Percentiles rank a stretch among this genome's conserved stretches.
Conservation (phyloP, 2,329 filamentous ascomycete species). For the Pezicula neosporulosa region DNA sequence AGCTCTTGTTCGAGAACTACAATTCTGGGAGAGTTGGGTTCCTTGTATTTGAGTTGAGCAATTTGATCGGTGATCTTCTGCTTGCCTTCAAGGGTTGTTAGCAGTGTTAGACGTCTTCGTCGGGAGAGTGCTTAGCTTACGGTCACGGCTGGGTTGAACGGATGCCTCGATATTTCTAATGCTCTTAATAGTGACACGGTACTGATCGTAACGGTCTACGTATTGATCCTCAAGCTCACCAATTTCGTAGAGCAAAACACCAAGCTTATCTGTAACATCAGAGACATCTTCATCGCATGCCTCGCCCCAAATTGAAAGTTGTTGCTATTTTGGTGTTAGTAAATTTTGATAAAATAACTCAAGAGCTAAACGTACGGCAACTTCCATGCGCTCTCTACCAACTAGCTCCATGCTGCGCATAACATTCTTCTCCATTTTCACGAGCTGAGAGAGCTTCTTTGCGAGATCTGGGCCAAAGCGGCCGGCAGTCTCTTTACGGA, state of each 20-base stretch:
- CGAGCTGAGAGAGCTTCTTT: slow-evolving; percentile 95
- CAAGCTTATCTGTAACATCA: slow-evolving; percentile 97
- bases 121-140: slow-evolving; percentile 49
- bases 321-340: slow-evolving; percentile 62
- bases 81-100: slow-evolving; percentile 62
- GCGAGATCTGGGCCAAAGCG: slow-evolving; percentile 79
- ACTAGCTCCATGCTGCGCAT: slow-evolving; percentile 98
- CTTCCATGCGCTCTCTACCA: slow-evolving; percentile 95
- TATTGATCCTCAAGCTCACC: slow-evolving; percentile 96
- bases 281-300: slow-evolving; percentile 95
- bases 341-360: not conserved
- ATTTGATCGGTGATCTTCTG: slow-evolving; percentile 99
- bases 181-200: slow-evolving; percentile 98
- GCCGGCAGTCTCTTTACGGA: slow-evolving; percentile 72
- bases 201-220: slow-evolving; percentile 98
- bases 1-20: slow-evolving; percentile 98
- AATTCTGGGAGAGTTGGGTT: slow-evolving; percentile 96
- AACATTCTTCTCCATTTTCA: slow-evolving; percentile 99
- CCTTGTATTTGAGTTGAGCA: slow-evolving; percentile 98
- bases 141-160: slow-evolving; percentile 94
- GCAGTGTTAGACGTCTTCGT: not conserved
- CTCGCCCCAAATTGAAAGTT: slow-evolving; percentile 98
- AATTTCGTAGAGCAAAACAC: slow-evolving; percentile 88
- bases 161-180: slow-evolving; percentile 99
- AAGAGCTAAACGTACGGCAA: slow-evolving; percentile 68